phyloP scores from a whole-genome alignment of 2,329 filamentous ascomycete species.

The Malbranchea zuffiana region DNA sequence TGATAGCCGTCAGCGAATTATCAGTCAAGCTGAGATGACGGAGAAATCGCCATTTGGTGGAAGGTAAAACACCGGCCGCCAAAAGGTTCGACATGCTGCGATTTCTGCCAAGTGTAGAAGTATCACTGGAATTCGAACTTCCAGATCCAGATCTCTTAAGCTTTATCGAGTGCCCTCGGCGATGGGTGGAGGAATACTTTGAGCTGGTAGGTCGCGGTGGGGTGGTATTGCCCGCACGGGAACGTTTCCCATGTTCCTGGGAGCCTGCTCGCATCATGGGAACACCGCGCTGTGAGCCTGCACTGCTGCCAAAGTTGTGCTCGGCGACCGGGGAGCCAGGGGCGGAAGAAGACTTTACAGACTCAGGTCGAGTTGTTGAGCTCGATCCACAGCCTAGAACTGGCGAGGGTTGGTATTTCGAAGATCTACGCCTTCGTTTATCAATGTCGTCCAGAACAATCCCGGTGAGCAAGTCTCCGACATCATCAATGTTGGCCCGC shows the following conservation, averaged over 20 bases:
- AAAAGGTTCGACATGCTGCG: slow-evolving; percentile 72
- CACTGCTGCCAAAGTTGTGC: slow-evolving; percentile 37
- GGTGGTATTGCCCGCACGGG: slow-evolving; percentile 61
- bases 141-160: slow-evolving; percentile 80
- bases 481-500: slow-evolving; percentile 77
- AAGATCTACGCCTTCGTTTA: slow-evolving; percentile 74
- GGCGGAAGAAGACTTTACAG: slow-evolving; percentile 57
- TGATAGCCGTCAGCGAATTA: slow-evolving; percentile 75
- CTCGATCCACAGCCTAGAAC: slow-evolving; percentile 53
- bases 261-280: slow-evolving; percentile 50
- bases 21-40: slow-evolving; percentile 85
- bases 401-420: slow-evolving; percentile 73
- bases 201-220: slow-evolving; percentile 67
- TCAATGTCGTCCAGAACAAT: slow-evolving; percentile 97
- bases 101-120: slow-evolving; percentile 40
- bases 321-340: slow-evolving; percentile 52
- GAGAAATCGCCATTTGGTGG: slow-evolving; percentile 89
- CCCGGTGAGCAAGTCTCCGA: slow-evolving; percentile 76
- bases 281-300: slow-evolving; percentile 37
- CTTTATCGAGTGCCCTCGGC: slow-evolving; percentile 57
- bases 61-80: slow-evolving; percentile 58
- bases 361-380: slow-evolving; percentile 53
- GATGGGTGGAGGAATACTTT: slow-evolving; percentile 57
- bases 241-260: slow-evolving; percentile 28
- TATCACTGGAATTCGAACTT: slow-evolving; percentile 72